These are phyloP conservation scores for Zygoascus hellenicus DNA, from an alignment of 1,139 yeast genomes.

Conservation along the genomic window DNA sequence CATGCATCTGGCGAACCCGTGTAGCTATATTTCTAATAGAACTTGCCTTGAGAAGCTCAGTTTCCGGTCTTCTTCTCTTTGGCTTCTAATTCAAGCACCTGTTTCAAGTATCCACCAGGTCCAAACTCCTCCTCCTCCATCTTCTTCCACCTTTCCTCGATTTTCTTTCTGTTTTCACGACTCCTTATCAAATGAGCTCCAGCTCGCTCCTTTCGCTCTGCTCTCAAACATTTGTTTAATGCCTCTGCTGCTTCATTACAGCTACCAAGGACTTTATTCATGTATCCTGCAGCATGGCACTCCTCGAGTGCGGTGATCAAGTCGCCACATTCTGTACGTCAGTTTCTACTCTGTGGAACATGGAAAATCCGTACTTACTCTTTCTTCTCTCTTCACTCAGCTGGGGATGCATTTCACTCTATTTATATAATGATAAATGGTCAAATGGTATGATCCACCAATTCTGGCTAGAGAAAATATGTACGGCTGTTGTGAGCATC, in stretches of 20 bases:
- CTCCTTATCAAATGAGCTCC: slow-evolving; percentile 55
- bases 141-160: slow-evolving; percentile 53
- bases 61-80: neutral
- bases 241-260: slow-evolving; percentile 85
- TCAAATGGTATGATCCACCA: neutral
- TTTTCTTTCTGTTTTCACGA: slow-evolving; percentile 49
- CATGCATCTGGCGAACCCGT: no score
- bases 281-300: slow-evolving; percentile 71
- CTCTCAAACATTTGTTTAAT: slow-evolving; percentile 70
- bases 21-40: no score
- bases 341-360: neutral
- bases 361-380: slow-evolving; percentile 18
- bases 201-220: slow-evolving; percentile 65
- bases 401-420: slow-evolving; percentile 26
- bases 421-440: neutral
- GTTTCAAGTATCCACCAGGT: slow-evolving; percentile 63
- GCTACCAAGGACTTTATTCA: slow-evolving; percentile 71
- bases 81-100: slow-evolving; percentile 42
- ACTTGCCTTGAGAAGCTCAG: neutral
- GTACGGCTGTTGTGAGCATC: neutral
- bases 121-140: slow-evolving; percentile 77
- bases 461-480: no score
- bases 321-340: slow-evolving; percentile 58
- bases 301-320: slow-evolving; percentile 84
- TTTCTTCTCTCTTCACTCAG: slow-evolving; percentile 25